Conservation (phyloP, 352 stramenopile species). For the Phytopythium kandeliae region DNA sequence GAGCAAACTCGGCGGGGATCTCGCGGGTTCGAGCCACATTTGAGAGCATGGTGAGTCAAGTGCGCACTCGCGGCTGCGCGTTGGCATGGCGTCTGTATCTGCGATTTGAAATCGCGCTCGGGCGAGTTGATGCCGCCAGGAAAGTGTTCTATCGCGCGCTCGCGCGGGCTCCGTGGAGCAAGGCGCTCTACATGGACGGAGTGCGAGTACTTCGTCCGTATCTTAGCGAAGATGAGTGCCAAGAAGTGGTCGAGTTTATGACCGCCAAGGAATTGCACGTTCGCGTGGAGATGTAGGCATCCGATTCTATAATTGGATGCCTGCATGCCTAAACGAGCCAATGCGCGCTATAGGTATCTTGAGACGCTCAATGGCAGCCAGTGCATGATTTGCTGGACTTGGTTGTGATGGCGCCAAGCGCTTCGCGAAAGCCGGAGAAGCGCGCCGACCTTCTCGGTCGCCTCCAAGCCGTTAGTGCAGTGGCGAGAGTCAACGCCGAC, state of each 20-base stretch:
- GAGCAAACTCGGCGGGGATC: constrained; percentile 42
- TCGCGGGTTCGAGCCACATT: constrained; percentile 55
- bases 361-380: too few species aligned
- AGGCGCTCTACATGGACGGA: constrained; percentile 64
- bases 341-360: too few species aligned
- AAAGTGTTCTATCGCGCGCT: constrained; percentile 75
- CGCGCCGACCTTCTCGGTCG: neutral
- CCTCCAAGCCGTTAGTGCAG: neutral
- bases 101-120: constrained; percentile 67
- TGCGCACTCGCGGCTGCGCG: constrained; percentile 42
- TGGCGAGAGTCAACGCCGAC: neutral
- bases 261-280: constrained; percentile 66
- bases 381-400: too few species aligned
- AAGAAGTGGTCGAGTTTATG: constrained; percentile 66
- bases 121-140: constrained; percentile 58
- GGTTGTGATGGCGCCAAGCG: neutral
- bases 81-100: constrained; percentile 73
- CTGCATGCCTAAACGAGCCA: too few species aligned
- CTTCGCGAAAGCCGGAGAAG: neutral
- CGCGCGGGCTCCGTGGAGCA: constrained; percentile 73
- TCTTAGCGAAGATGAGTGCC: constrained; percentile 48
- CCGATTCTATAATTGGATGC: too few species aligned
- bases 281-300: constrained; percentile 26
- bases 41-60: constrained; percentile 50
- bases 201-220: constrained; percentile 58